phyloP scores from a whole-genome alignment of 2,329 filamentous ascomycete species.

The Aspergillus bombycis region DNA sequence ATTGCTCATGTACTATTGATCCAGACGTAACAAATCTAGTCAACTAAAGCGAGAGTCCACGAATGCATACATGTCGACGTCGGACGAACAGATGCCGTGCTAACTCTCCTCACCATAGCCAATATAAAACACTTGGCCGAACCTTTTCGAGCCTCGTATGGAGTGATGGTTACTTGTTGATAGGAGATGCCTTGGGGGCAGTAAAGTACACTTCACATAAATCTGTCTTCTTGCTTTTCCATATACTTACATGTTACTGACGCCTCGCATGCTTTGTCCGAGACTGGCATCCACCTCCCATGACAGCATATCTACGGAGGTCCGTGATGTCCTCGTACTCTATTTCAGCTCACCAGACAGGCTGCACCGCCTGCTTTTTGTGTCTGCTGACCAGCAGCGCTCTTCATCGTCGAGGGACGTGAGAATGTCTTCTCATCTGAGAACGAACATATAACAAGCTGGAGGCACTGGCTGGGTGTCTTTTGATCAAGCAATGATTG shows the following conservation, averaged over 20 bases:
- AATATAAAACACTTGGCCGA: background rate
- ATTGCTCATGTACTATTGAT: background rate
- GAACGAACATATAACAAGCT: background rate
- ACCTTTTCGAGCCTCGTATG: background rate
- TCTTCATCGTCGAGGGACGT: background rate
- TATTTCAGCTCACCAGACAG: background rate
- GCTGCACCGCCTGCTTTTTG: background rate
- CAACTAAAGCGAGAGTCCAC: background rate
- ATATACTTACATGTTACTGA: constrained; percentile 5
- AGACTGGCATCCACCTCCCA: background rate
- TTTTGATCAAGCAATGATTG: constrained; percentile 1
- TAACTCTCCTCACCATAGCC: background rate
- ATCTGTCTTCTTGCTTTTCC: background rate
- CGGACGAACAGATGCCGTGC: background rate
- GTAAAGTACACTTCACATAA: background rate
- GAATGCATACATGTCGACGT: background rate
- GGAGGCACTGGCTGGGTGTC: background rate
- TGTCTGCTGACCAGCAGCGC: background rate
- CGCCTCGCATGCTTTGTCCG: background rate
- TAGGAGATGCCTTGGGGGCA: background rate
- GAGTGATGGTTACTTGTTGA: background rate
- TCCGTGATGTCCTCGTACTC: background rate
- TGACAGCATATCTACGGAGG: background rate
- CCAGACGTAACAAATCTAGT: background rate
- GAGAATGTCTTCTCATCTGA: background rate